phyloP scores from a whole-genome alignment of 176 grass and related monocot species.

The Oryza meyeriana region DNA sequence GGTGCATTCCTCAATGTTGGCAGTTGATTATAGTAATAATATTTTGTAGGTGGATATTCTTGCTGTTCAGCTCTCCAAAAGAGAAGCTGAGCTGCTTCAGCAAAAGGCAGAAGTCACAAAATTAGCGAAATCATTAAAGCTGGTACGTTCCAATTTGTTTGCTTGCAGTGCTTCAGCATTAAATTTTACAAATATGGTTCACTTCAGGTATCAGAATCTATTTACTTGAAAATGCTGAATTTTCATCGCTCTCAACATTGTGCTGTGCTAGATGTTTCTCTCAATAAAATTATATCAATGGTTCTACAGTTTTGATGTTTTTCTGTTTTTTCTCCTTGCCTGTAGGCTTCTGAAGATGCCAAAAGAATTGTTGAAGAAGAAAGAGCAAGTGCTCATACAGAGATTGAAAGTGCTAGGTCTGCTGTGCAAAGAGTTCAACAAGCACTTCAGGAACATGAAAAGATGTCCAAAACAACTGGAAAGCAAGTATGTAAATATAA shows the following conservation, averaged over 20 bases:
- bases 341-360: conserved; percentile 89
- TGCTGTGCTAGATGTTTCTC: neutral
- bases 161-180: neutral
- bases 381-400: conserved; percentile 64
- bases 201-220: neutral
- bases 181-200: neutral
- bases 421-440: conserved; percentile 76
- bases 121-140: conserved; percentile 80
- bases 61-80: conserved; percentile 78
- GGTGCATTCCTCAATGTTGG: neutral
- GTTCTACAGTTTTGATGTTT: conserved; percentile 2
- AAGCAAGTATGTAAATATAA: conserved; percentile 53
- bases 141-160: conserved; percentile 35
- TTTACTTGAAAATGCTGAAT: neutral
- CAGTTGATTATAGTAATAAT: conserved; percentile 31
- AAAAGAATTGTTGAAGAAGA: conserved; percentile 90
- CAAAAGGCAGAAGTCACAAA: conserved; percentile 83
- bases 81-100: conserved; percentile 81
- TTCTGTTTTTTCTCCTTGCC: conserved; percentile 16
- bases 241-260: neutral
- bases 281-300: neutral
- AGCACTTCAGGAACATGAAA: conserved; percentile 75
- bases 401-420: conserved; percentile 67
- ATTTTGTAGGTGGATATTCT: conserved; percentile 73
- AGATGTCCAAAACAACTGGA: conserved; percentile 38